Base-by-base conservation (phyloP, 148 eudicot genomes). In the Cornus suecica region DNA sequence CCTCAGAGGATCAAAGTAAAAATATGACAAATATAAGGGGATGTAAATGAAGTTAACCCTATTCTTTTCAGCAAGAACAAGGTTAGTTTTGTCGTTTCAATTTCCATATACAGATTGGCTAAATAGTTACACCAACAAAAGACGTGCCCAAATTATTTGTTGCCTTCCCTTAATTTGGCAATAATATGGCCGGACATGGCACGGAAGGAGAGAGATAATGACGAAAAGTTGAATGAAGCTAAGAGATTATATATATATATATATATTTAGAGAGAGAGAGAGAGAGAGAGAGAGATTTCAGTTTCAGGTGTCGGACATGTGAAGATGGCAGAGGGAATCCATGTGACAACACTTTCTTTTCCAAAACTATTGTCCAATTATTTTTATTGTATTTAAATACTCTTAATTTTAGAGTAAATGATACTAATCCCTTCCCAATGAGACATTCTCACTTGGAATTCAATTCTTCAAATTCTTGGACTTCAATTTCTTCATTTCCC, bases 111-210 rank as follows among this genome's bases (percentile, higher is more conserved):
- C 67, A n/a, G 31, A 72, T 5, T 72, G 66, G 27, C 18, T 48
- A 16, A 48, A 11, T 16, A 13, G 54, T 48, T 13, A 1, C 20
- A 1, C 1, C 20, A 48, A 48, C 18, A 48, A 48, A 45, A 48
- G 54, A 48, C 54, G 54, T 48, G 54, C 54, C 51, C 15, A 48
- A 48, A 16, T 11, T 11, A 48, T 48, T 11, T 13, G 20, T 48
- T 11, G 20, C 54, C 75, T 58, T n/a, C 31, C 28, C 31, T 72
- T 72, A 48, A 72, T 72, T 58, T 72, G 67, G 68, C 32, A 73
- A 62, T 73, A 61, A 73, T 73, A 72, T 62, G 68, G 76, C 24
- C 29, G 58, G 68, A 73, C 54, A 37, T 73, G 68, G 58, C 67
- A 62, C 65, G 8, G 76, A 37, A 73, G 66, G 22, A 61, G 26